Base-by-base conservation (phyloP, 257 asterid genomes). In the Capsicum pubescens region DNA sequence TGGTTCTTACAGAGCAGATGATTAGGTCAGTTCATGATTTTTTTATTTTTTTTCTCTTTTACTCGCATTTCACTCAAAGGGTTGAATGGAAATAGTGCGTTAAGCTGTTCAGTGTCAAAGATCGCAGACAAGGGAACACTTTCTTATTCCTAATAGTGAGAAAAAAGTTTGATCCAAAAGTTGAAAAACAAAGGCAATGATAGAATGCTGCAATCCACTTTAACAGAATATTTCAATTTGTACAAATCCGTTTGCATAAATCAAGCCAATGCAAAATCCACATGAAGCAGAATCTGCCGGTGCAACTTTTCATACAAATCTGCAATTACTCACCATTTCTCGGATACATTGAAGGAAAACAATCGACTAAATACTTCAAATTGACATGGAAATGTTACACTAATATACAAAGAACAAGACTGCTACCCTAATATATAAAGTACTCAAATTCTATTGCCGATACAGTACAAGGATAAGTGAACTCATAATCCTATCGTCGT, bases 401-500 rank as follows among this genome's bases (percentile, higher is more conserved):
- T 77, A 77, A 3, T 54, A 54, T 54, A 26, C 64, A 54, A 77
- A 4, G 64, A 13, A 14, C 26, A 54, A 48, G 54, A 76, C 14
- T 54, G 52, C 52, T 68, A 68, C 11, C 12, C 76, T 68, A 68
- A 68, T 36, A 68, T 68, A 68, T 50, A 68, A 68, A 35, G 44
- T 68, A 68, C 15, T 68, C 76, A 14, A 68, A 36, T 36, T 76
- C 46, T 26, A 77, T 14, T 50, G 48, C 81, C 48, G 81, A 14
- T 54, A 54, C 64, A 26, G 46, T 13, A 76, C 81, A 76, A 26
- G 9, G 81, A 54, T 54, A 77, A 77, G 16, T 77, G 48, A 17
- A 77, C 81, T 77, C 64, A 77, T 72, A 72, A 76, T 76, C 64
- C 63, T 54, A 84, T 79, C 68, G 26, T 72, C 44, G 82, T 69